Evolutionary conservation across 371 early-diverging fungal genomes (phyloP).

Genomic region (Mucor piriformis): DNA sequence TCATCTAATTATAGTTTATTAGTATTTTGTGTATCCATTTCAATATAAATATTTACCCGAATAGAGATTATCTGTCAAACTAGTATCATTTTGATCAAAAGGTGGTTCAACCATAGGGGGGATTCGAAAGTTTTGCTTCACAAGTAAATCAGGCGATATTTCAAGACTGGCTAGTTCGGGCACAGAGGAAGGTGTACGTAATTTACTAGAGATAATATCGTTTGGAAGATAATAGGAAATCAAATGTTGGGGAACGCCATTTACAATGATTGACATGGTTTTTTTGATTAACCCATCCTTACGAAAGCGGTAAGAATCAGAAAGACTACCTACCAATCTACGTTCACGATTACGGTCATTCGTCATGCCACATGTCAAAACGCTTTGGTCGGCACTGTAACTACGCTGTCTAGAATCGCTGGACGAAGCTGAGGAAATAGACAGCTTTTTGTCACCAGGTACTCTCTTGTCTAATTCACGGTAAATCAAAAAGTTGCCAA

Average conservation of each 20-base stretch:
- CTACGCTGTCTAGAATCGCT: conserved; percentile 37
- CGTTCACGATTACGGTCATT: conserved; percentile 50
- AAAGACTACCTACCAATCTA: conserved; percentile 63
- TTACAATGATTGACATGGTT: conserved; percentile 81
- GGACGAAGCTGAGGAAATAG: conserved; percentile 25
- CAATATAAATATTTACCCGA: conserved; percentile 15
- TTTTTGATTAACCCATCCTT: conserved; percentile 87
- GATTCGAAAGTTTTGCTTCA: conserved; percentile 66
- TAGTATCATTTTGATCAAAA: conserved; percentile 35
- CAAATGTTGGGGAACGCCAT: conserved; percentile 80
- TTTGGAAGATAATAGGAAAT: conserved; percentile 86
- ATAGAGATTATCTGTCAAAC: conserved; percentile 19
- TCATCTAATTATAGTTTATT: conserved; percentile 12
- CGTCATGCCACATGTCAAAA: conserved; percentile 19
- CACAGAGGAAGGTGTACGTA: conserved; percentile 63
- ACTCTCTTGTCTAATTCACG: conserved; percentile 59
- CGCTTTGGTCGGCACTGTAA: conserved; percentile 39
- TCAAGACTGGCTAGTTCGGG: conserved; percentile 61
- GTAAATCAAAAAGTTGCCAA: conserved; percentile 68
- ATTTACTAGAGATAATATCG: conserved; percentile 62
- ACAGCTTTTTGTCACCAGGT: conserved; percentile 37
- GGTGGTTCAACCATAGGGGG: conserved; percentile 56
- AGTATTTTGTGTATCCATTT: background rate
- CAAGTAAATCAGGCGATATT: conserved; percentile 60
- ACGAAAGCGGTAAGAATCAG: conserved; percentile 72